A percentile compares a stretch with the other conserved stretches of the same genome.
phyloP scores from a whole-genome alignment of 2,329 filamentous ascomycete genomes.

The Zymoseptoria passerinii region DNA sequence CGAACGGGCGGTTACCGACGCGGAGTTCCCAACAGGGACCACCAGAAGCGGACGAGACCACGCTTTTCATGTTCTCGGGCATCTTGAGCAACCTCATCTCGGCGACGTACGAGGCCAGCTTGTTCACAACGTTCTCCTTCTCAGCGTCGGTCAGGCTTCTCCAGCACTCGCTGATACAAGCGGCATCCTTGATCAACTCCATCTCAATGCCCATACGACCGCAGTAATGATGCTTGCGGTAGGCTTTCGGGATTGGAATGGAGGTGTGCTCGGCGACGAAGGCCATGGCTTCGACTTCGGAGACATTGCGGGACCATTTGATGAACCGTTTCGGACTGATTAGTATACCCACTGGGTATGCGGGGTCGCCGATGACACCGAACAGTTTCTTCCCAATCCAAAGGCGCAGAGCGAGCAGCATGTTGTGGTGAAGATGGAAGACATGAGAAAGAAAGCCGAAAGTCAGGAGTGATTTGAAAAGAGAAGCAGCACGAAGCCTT shows the following conservation, averaged over 20 bases:
- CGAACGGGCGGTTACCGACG: constrained; percentile 3
- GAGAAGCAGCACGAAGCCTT: neutral
- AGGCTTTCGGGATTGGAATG: constrained; percentile 39
- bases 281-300: constrained; percentile 35
- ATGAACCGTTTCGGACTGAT: constrained; percentile 4
- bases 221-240: constrained; percentile 36
- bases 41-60: constrained; percentile 3
- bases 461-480: neutral
- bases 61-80: neutral
- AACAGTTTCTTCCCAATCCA: neutral
- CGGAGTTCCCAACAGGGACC: constrained; percentile 8
- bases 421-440: neutral
- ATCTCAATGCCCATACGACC: constrained; percentile 42
- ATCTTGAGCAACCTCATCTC: constrained; percentile 2
- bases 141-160: neutral
- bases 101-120: constrained; percentile 3
- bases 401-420: constrained; percentile 2
- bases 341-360: neutral
- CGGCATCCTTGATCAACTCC: constrained; percentile 19
- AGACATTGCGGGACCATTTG: constrained; percentile 5
- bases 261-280: constrained; percentile 36
- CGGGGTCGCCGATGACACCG: neutral
- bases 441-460: neutral
- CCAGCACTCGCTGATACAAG: constrained; percentile 1
- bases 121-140: neutral